Evolutionary conservation across 169 alveolate species (phyloP).

Genomic region (Eimeria tenella): DNA sequence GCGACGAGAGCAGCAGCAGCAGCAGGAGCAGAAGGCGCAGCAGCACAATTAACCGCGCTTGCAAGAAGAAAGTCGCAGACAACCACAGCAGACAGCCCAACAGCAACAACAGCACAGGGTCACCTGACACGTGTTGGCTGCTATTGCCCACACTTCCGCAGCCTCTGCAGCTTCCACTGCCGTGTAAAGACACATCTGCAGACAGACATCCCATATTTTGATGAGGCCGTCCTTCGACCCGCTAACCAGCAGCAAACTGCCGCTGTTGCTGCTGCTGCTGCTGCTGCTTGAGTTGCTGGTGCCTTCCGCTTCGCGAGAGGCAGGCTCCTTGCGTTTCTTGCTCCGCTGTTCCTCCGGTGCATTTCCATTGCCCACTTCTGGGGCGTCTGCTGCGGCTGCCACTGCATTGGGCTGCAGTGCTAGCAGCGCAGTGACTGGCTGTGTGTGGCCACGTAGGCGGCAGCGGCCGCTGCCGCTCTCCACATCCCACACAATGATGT

Average conservation of each 20-base stretch:
- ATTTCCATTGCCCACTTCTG: background rate
- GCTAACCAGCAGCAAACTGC: constrained; percentile 82
- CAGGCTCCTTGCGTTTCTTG: background rate
- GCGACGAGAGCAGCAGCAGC: background rate
- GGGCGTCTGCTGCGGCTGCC: constrained; percentile 15
- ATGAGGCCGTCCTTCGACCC: constrained; percentile 90
- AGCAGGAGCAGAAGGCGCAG: background rate
- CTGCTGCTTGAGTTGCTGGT: background rate
- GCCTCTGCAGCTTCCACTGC: constrained; percentile 82
- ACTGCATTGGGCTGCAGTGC: background rate
- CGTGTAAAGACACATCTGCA: constrained; percentile 91
- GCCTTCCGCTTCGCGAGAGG: constrained; percentile 39
- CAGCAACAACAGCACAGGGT: constrained; percentile 17
- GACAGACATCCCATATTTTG: constrained; percentile 90
- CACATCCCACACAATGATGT: constrained; percentile 91
- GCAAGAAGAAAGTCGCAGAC: background rate
- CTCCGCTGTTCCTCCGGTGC: background rate
- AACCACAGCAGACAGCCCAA: background rate
- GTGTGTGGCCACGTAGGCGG: constrained; percentile 89
- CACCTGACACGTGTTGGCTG: constrained; percentile 68
- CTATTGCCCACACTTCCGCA: constrained; percentile 84
- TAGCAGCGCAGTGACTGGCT: constrained; percentile 86
- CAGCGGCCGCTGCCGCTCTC: constrained; percentile 88
- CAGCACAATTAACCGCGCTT: background rate
- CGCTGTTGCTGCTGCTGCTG: background rate